Conservation (phyloP, 2,329 filamentous ascomycete genomes). For the Alternaria gansuensis region DNA sequence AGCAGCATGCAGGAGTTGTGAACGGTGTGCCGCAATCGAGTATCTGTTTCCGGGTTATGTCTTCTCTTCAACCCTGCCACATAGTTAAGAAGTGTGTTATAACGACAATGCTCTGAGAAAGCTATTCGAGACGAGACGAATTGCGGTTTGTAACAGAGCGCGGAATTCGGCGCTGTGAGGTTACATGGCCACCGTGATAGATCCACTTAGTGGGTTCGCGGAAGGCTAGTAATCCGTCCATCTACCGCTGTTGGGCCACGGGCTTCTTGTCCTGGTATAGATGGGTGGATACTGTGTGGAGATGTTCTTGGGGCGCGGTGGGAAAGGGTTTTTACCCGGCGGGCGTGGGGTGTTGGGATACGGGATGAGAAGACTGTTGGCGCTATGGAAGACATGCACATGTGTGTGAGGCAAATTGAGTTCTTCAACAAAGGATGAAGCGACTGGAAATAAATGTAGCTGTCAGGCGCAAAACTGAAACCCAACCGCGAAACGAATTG, state of each 20-base stretch:
- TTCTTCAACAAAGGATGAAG: background rate
- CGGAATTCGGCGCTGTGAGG: constrained; percentile 6
- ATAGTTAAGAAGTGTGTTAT: background rate
- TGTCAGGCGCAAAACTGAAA: constrained; percentile 1
- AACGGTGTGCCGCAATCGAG: constrained; percentile 10
- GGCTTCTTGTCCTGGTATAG: constrained; percentile 26
- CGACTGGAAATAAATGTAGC: background rate
- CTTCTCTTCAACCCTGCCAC: background rate
- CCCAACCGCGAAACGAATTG: background rate
- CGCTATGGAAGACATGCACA: background rate
- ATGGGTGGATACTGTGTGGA: constrained; percentile 33
- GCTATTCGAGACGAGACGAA: background rate
- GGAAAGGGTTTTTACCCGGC: constrained; percentile 18
- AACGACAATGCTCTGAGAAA: background rate
- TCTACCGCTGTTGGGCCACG: constrained; percentile 32
- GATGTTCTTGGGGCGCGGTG: constrained; percentile 22
- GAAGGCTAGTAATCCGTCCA: constrained; percentile 8
- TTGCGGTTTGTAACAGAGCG: constrained; percentile 1
- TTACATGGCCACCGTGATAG: constrained; percentile 13
- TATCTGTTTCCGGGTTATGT: background rate
- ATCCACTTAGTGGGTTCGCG: constrained; percentile 17
- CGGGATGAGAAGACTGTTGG: background rate
- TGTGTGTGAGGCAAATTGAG: background rate
- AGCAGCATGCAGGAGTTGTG: constrained; percentile 8
- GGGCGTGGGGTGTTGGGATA: constrained; percentile 14